phyloP scores from a whole-genome alignment of 192 early-diverging fungal species.

The Coemansia sp. region DNA sequence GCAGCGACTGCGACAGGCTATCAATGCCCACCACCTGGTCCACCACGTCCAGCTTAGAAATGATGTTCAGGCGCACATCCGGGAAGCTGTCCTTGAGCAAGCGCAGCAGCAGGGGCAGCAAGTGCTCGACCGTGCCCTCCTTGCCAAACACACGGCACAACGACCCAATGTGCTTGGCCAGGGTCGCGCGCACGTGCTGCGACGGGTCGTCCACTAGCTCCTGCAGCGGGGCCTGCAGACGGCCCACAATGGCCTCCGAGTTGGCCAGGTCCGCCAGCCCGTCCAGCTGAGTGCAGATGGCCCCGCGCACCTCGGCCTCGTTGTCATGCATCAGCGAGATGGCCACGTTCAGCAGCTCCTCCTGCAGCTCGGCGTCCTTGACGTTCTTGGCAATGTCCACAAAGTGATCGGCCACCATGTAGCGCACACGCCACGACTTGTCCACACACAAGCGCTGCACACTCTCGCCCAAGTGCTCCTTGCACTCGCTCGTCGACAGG shows the following conservation, averaged over 20 bases:
- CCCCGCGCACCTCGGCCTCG: constrained; percentile 96
- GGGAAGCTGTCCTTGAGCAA: constrained; percentile 96
- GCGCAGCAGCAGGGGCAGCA: constrained; percentile 92
- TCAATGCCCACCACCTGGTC: constrained; percentile 98
- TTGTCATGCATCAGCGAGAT: constrained; percentile 87
- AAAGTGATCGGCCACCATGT: constrained; percentile 99
- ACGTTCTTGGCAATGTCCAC: constrained; percentile 64
- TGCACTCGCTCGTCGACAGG: constrained; percentile 71
- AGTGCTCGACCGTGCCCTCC: constrained; percentile 88
- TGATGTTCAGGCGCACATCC: constrained; percentile 97
- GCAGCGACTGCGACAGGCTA: constrained; percentile 88
- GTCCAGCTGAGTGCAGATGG: constrained; percentile 79
- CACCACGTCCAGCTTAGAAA: constrained; percentile 94
- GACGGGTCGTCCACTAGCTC: constrained; percentile 94
- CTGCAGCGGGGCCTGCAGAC: constrained; percentile 82
- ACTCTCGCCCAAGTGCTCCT: constrained; percentile 64
- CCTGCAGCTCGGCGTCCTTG: constrained; percentile 51
- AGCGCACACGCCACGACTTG: constrained; percentile 97
- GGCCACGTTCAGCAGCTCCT: constrained; percentile 82
- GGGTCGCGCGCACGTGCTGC: constrained; percentile 90
- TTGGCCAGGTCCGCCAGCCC: constrained; percentile 72
- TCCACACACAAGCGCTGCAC: constrained; percentile 78
- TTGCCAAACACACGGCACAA: constrained; percentile 93
- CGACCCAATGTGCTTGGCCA: constrained; percentile 95
- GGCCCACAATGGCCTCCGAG: constrained; percentile 70